These are phyloP conservation scores for Mangifera indica DNA, from an alignment of 345 rosid species.

Conservation along the genomic window DNA sequence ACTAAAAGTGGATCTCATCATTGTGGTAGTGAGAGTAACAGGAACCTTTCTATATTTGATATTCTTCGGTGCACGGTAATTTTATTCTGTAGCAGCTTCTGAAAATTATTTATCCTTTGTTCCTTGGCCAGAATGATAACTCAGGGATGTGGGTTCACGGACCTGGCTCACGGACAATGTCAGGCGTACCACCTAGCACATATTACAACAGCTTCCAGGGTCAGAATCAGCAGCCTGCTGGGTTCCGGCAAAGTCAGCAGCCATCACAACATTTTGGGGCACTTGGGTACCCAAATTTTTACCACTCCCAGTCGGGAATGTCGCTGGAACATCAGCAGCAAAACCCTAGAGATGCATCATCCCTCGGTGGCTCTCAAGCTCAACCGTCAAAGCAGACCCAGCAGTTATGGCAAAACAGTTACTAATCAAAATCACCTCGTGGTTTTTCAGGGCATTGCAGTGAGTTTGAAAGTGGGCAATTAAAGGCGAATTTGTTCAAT, in stretches of 20 bases:
- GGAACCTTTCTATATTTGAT: too few species aligned
- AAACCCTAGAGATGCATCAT: slow-evolving; percentile 71
- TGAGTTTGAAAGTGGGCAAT: slow-evolving; percentile 42
- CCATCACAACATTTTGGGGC: slow-evolving; percentile 84
- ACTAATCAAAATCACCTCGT: slow-evolving; percentile 49
- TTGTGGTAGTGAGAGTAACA: background rate
- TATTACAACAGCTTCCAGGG: slow-evolving; percentile 91
- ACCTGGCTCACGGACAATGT: slow-evolving; percentile 71
- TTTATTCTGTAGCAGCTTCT: background rate
- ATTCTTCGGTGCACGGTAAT: too few species aligned
- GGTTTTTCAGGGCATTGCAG: slow-evolving; percentile 70
- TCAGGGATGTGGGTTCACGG: slow-evolving; percentile 88
- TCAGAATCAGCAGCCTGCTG: slow-evolving; percentile 79
- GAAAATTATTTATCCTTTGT: slow-evolving; percentile 9
- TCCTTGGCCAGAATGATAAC: slow-evolving; percentile 65
- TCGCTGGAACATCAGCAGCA: slow-evolving; percentile 91
- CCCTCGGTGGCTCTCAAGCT: slow-evolving; percentile 61
- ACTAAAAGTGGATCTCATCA: background rate
- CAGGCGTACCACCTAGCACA: slow-evolving; percentile 66
- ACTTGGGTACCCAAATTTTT: slow-evolving; percentile 79
- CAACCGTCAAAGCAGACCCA: slow-evolving; percentile 85
- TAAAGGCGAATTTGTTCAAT: slow-evolving; percentile 32
- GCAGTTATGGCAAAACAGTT: slow-evolving; percentile 93
- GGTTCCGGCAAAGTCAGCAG: slow-evolving; percentile 82
- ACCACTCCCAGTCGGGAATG: slow-evolving; percentile 74